Conservation (phyloP, 1,284 basidiomycete species). For the Pisolithus thermaeus region DNA sequence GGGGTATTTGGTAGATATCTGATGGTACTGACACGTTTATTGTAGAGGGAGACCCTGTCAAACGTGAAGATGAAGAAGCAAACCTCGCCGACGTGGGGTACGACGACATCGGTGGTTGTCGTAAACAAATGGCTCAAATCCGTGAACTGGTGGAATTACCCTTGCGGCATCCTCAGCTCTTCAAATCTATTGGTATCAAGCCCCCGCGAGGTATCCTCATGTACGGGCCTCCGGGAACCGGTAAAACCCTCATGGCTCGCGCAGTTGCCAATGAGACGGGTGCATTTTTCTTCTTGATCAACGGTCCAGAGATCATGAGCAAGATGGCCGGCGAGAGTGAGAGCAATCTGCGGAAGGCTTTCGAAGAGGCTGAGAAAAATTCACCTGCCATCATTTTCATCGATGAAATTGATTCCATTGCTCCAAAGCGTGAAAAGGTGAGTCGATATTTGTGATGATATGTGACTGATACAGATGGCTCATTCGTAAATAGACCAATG, state of each 20-base stretch:
- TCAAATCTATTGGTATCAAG: constrained; percentile 99
- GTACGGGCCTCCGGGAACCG: constrained; percentile 95
- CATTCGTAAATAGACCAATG: constrained; percentile 70
- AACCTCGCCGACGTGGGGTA: constrained; percentile 98
- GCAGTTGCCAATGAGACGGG: constrained; percentile 99
- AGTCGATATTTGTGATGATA: background rate
- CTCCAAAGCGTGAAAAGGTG: constrained; percentile 96
- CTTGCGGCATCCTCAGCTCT: constrained; percentile 96
- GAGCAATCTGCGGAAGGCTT: constrained; percentile 95
- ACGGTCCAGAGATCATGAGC: constrained; percentile 99
- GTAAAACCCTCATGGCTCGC: constrained; percentile 98
- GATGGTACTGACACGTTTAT: constrained; percentile 14
- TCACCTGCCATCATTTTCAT: constrained; percentile 99
- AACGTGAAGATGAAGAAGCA: constrained; percentile 97
- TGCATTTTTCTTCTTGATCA: constrained; percentile 99
- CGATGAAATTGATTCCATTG: constrained; percentile 98
- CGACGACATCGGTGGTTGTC: constrained; percentile 98
- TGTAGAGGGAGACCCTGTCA: constrained; percentile 94
- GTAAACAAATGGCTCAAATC: constrained; percentile 99
- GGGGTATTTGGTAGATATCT: constrained; percentile 3
- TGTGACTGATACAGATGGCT: too few relatives aligned
- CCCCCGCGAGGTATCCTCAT: constrained; percentile 96
- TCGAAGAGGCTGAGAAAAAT: constrained; percentile 99
- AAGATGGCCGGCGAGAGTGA: constrained; percentile 99
- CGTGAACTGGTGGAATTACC: constrained; percentile 98